Conservation (phyloP, 2,329 filamentous ascomycete species). For the Trichophyton rubrum region DNA sequence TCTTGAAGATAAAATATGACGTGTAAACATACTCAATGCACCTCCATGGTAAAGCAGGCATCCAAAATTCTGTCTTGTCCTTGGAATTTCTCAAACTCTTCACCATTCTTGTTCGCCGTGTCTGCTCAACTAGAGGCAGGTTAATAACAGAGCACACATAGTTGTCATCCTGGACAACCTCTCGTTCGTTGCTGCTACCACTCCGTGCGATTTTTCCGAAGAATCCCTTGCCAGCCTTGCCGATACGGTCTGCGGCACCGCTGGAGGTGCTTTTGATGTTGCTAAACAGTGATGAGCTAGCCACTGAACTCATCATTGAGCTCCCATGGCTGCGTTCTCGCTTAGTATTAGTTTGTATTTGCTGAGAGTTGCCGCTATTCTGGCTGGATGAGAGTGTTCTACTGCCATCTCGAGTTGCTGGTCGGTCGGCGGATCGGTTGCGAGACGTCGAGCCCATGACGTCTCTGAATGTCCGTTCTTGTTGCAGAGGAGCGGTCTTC, state of each 20-base stretch:
- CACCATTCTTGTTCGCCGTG: constrained; percentile 79
- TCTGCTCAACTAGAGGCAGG: constrained; percentile 73
- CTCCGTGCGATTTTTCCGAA: constrained; percentile 65
- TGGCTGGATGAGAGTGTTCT: constrained; percentile 20
- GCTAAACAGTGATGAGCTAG: constrained; percentile 50
- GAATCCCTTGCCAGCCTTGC: constrained; percentile 66
- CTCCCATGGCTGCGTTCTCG: constrained; percentile 25
- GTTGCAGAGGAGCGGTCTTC: constrained; percentile 52
- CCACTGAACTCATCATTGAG: constrained; percentile 36
- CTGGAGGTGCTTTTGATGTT: constrained; percentile 61
- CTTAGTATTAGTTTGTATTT: constrained; percentile 17
- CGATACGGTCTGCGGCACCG: constrained; percentile 57
- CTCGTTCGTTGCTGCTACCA: constrained; percentile 54
- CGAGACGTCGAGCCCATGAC: constrained; percentile 53
- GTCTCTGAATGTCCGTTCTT: constrained; percentile 55
- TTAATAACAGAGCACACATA: constrained; percentile 80
- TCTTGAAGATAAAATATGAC: not conserved
- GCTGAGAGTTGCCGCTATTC: constrained; percentile 13
- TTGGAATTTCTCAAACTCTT: constrained; percentile 75
- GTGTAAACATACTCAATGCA: constrained; percentile 60
- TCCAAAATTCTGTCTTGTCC: constrained; percentile 98
- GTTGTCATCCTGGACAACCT: constrained; percentile 62
- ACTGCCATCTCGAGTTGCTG: constrained; percentile 17
- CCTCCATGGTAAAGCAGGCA: constrained; percentile 89
- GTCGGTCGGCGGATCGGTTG: constrained; percentile 62